Conservation (phyloP, 129 eudicot genomes). For the Chrysanthemum makinoi region DNA sequence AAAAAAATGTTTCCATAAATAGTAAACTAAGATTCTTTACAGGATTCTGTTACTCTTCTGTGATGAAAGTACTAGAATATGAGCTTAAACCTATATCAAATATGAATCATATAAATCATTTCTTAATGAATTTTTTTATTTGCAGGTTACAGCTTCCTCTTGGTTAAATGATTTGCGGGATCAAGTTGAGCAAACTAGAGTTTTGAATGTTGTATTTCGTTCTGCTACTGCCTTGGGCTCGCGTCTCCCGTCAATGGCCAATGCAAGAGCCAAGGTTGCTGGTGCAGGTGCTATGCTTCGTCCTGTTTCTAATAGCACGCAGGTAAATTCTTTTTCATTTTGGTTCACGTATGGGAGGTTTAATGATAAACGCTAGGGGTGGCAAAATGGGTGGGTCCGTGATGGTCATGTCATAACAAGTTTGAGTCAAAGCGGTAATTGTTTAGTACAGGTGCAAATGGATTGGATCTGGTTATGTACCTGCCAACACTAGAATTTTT, state of each 20-base stretch:
- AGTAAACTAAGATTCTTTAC: background rate
- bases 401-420: no score
- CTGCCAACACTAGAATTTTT: no score
- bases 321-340: conserved; percentile 39
- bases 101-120: background rate
- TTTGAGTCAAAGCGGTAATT: no score
- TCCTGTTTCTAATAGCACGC: conserved; percentile 94
- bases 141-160: conserved; percentile 93
- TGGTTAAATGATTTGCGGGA: conserved; percentile 97
- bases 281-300: conserved; percentile 93
- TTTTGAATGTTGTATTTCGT: conserved; percentile 80
- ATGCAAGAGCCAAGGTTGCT: conserved; percentile 88
- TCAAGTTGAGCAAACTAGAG: conserved; percentile 91
- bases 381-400: background rate
- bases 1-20: background rate
- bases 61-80: background rate
- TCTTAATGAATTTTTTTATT: background rate
- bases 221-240: conserved; percentile 96
- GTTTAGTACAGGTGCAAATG: no score
- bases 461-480: no score
- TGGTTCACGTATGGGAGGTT: background rate
- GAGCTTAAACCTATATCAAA: background rate
- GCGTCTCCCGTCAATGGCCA: conserved; percentile 91
- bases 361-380: background rate
- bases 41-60: background rate